Evolutionary conservation across 495 filamentous ascomycete genomes (phyloP), one percentile per base, ranked within the genome.

Genomic region (Talaromyces ruber): DNA sequence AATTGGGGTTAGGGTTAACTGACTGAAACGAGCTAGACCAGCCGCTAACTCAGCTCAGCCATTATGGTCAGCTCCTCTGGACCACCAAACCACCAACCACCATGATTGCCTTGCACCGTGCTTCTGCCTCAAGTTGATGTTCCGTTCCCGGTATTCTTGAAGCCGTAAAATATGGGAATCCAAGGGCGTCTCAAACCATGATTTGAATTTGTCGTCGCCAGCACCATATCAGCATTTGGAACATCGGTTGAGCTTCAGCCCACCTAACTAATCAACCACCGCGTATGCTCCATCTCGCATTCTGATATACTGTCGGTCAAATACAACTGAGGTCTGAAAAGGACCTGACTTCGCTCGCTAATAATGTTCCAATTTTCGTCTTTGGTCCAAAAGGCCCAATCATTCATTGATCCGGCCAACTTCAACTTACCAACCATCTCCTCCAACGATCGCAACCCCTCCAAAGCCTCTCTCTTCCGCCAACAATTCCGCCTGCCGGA

Each of bases 401-500:
- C 93, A 70, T 81, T 97, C 75, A 94, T 98, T 79, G 92, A 94
- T 76, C 88, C 87, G 51, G 84, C 84, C 65, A 86, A 87, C 73
- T 80, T 80, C 66, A 76, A 65, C 28, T 82, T 87, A 66, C 80
- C 83, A 61, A 84, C 84, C 61, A 72, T 71, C 9, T 58, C 60
- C 59, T 79, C 86, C 62, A 80, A 87, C 62, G 88, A 92, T 74
- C 80, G 81, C 61, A 86, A 88, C 66, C 91, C 93, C 39, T 93
- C 93, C 67, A 98, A 97, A 78, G 85, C 93, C 32, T 88, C 86
- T 57, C 83, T 97, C 57, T 98, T 98, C 79, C 92, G 94, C 77
- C 86, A 89, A 71, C 95, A 98, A 72, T 98, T 98, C 76, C 90
- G 93, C 63, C 87, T 98, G 4, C 94, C 94, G 7, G 89, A 92